A percentile compares a stretch with the other conserved stretches of the same genome.
phyloP scores from a whole-genome alignment of 345 rosid species.

The Populus pruinosa region DNA sequence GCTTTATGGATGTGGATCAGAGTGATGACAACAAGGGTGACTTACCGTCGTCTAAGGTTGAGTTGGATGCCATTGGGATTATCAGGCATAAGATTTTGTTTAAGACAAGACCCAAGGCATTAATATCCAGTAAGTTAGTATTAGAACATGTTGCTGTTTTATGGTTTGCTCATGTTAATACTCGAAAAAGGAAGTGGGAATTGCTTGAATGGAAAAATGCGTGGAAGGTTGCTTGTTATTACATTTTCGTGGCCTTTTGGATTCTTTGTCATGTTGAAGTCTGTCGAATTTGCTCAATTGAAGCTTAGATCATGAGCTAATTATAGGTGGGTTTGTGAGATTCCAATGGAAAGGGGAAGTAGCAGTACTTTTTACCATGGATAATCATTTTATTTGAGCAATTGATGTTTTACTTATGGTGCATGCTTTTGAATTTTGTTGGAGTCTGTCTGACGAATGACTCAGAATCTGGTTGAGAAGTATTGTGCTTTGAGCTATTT shows the following conservation, averaged over 20 bases:
- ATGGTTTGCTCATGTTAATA: too few relatives aligned
- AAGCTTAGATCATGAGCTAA: background rate
- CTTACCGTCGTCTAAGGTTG: slow-evolving; percentile 30
- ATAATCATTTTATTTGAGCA: background rate
- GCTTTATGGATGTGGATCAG: slow-evolving; percentile 24
- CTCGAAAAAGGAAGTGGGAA: background rate
- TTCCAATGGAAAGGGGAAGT: background rate
- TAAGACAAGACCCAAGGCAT: slow-evolving; percentile 79
- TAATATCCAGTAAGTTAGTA: slow-evolving; percentile 54
- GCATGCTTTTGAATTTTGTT: background rate
- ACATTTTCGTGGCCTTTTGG: background rate
- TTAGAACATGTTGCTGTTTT: background rate
- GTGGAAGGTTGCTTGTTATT: background rate
- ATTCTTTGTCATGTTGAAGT: background rate
- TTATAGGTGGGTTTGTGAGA: background rate
- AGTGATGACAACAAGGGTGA: background rate
- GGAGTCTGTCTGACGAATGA: background rate
- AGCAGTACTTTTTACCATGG: background rate
- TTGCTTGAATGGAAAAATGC: too few relatives aligned
- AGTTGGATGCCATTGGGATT: slow-evolving; percentile 64
- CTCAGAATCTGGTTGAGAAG: background rate
- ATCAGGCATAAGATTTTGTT: slow-evolving; percentile 73
- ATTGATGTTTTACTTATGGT: background rate
- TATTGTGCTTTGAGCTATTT: background rate
- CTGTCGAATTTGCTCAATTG: background rate